Base-by-base conservation (phyloP, 2,329 filamentous ascomycete genomes). In the Curvularia sp. region DNA sequence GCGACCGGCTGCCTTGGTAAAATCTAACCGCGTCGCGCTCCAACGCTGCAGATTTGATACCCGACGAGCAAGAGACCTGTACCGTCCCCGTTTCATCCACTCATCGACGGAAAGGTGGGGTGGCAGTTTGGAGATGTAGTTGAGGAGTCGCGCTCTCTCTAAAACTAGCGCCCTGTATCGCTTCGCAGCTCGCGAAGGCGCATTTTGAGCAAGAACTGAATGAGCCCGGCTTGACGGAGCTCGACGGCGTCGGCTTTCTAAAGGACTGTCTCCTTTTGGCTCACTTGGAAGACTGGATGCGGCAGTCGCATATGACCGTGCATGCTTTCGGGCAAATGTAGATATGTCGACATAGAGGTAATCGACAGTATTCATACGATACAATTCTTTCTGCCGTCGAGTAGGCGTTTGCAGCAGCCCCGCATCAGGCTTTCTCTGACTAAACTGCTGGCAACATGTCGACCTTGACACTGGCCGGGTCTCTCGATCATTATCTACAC, bases 61-160 rank as follows among this genome's bases (percentile, higher is more conserved):
- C 13, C 71, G 67, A 15, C 73, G 72, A 15, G 39, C 44, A 24
- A 76, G 58, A 18, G 72, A 73, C 30, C 73, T 57, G 55, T 74
- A 75, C 44, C 65, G 66, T n/a, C 72, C 73, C 30, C 68, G 49
- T 42, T 53, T 57, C 20, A 62, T 52, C 18, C 56, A 49, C 10
- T 31, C 30, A 10, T 30, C 5, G 2, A 2, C 26, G 9, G 41
- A 28, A 15, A 57, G 31, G 22, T 20, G 13, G 22, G 58, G 10
- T 26, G 59, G 54, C 6, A 58, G 35, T 38, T 49, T 49, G 26
- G 57, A 43, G 56, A 69, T 33, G 38, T 64, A 60, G 2, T 57
- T 63, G 20, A 50, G 30, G 12, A 63, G 50, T 30, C 63, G 61
- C 39, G 41, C 30, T 18, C 39, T 49, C 24, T 62, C 62, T 7